Base-by-base conservation (phyloP, 176 grass and related monocot species). In the sorghum (Sorghum bicolor) region DNA sequence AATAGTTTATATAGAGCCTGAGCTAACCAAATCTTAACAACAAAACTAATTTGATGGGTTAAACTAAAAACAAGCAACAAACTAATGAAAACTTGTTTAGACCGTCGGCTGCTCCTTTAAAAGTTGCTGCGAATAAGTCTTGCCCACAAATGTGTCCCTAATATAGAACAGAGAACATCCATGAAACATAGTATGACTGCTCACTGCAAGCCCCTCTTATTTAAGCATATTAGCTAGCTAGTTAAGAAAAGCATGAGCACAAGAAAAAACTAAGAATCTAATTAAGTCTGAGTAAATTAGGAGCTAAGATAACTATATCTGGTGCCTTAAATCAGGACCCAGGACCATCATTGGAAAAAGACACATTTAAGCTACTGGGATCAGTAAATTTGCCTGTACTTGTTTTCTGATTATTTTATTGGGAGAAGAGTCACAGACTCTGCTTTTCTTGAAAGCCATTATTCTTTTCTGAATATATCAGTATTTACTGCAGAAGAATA, bases 401-500 rank as follows among this genome's bases (percentile, higher is more conserved):
- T 61, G 4, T 1, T 29, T 53, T 20, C 12, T 4, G 1, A 0
- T 15, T 45, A 4, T 45, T 45, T 45, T 45, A n/a, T n/a, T 13
- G 10, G 41, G 2, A 43, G 2, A 8, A 8, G 19, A n/a, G 19
- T 8, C 20, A 3, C 20, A 55, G 2, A 55, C 52, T n/a, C 52
- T 22, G 52, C 20, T 55, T 55, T 9, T 55, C 52, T 57, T 57
- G 53, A 10, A 57, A 57, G 2, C 7, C 52, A 55, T 55, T 55
- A 55, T 22, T n/a, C 19, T 55, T 55, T 19, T 26, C 12, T 74
- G 48, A 61, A 15, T 45, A 63, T 12, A 40, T 64, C 19, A 43
- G 17, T 47, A 89, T 15, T 6, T 71, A 67, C 75, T 40, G 69
- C 66, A 20, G 41, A 33, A 45, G 74, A 82, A 43, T 53, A 74